A percentile compares a stretch with the other conserved stretches of the same genome.
Evolutionary conservation across 805 yeast species (phyloP).

Genomic region (Myxozyma kluyveri): DNA sequence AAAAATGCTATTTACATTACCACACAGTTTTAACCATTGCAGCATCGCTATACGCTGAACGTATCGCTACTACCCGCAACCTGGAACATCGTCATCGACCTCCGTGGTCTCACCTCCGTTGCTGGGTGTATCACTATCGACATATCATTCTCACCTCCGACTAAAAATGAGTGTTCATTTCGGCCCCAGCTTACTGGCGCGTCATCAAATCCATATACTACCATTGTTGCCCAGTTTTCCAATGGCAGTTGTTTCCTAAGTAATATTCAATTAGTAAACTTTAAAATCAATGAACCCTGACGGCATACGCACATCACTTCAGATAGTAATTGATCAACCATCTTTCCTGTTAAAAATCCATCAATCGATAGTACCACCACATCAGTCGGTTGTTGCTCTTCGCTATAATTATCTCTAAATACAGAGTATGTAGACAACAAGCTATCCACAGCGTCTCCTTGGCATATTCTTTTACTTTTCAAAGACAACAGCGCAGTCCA

Average conservation of each 20-base stretch:
- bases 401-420: constrained; percentile 11
- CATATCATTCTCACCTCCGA: constrained; percentile 24
- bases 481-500: constrained; percentile 20
- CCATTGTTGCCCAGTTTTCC: constrained; percentile 14
- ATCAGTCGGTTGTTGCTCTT: not conserved
- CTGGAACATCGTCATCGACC: constrained; percentile 9
- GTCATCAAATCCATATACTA: constrained; percentile 28
- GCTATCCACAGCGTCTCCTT: constrained; percentile 4
- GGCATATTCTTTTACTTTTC: constrained; percentile 6
- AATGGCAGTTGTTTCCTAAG: constrained; percentile 3
- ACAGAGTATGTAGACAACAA: constrained; percentile 22
- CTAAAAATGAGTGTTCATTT: constrained; percentile 20
- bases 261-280: not conserved
- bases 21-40: no score
- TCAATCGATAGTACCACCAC: constrained; percentile 8
- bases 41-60: constrained; percentile 7
- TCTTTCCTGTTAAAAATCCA: constrained; percentile 12
- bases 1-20: not conserved
- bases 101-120: not conserved
- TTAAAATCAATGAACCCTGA: not conserved
- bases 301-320: constrained; percentile 12
- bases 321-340: constrained; percentile 2
- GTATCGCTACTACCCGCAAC: constrained; percentile 14
- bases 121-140: constrained; percentile 11
- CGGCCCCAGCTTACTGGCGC: constrained; percentile 29